phyloP scores from a whole-genome alignment of 768 basidiomycete genomes.

The Russula vinacea region DNA sequence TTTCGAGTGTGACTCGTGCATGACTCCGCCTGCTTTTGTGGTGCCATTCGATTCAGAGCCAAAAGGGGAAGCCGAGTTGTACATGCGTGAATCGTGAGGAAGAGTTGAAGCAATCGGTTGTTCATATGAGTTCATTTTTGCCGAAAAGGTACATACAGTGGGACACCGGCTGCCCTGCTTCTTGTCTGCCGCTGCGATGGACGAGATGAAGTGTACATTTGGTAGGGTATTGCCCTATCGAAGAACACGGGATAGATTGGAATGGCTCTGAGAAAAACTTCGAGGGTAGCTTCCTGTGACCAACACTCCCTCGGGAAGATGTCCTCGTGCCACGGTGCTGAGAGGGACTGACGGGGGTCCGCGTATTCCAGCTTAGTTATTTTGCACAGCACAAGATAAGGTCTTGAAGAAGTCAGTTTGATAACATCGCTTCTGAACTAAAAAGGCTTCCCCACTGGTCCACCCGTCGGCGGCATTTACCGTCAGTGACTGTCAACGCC shows the following conservation, averaged over 20 bases:
- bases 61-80: background rate
- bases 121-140: background rate
- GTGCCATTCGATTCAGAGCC: background rate
- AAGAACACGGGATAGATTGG: background rate
- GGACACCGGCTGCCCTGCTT: background rate
- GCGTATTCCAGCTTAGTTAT: background rate
- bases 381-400: background rate
- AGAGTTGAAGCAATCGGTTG: background rate
- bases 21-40: background rate
- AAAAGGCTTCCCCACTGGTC: background rate
- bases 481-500: background rate
- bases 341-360: background rate
- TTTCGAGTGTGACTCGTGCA: slow-evolving; percentile 18
- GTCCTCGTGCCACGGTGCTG: background rate
- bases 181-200: background rate
- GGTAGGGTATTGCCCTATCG: slow-evolving; percentile 6
- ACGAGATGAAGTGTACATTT: background rate
- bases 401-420: background rate
- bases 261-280: slow-evolving; percentile 8
- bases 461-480: background rate
- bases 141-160: background rate
- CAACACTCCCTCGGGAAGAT: background rate
- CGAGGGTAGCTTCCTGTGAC: slow-evolving; percentile 15
- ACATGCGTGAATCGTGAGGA: background rate
- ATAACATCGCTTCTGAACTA: background rate